Base-by-base conservation (phyloP, 805 yeast genomes). In the Lipomyces starkeyi region DNA sequence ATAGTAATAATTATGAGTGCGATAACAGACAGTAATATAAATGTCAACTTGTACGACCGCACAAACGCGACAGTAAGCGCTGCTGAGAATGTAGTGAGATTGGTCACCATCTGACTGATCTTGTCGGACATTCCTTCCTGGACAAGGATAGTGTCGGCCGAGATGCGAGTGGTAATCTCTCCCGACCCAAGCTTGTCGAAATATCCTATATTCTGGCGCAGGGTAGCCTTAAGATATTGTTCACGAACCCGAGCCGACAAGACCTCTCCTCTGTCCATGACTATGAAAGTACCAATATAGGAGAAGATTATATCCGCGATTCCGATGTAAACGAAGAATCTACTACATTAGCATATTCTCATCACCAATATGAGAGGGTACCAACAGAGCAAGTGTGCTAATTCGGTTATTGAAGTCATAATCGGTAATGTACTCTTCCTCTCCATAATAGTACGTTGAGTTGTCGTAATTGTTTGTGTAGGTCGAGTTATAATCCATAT, bases 81-180 rank as follows among this genome's bases (percentile, higher is more conserved):
- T n/a, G 82, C 71, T 25, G 78, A 72, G 70, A 81, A 80, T 1
- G 82, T 77, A 17, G 83, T 74, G 13, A 80, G 27, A 27, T 80
- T 80, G 58, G 74, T 74, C 14, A 78, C 69, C 56, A 79, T 78
- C 52, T 76, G 73, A n/a, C 83, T 83, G 2, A 78, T 74, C 68
- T 81, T 81, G 70, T 81, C 83, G 53, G 81, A 76, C 69, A 81
- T 80, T 25, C 82, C 83, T 55, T 79, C 83, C 65, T 81, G 83
- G 56, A 81, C 77, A 52, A 76, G 67, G 47, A 76, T 75, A n/a
- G 83, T 80, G 60, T 80, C 83, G 34, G 78, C 76, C 56, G 82
- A 79, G 73, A 81, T 81, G 20, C 83, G 78, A 5, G 82, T 77
- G 7, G 83, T 79, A 54, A 81, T 80, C 63, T 79, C 81, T 17